Percentiles rank a stretch among this genome's conserved stretches.
Conservation (phyloP, 805 yeast species). For the Pachysolen tannophilus region DNA sequence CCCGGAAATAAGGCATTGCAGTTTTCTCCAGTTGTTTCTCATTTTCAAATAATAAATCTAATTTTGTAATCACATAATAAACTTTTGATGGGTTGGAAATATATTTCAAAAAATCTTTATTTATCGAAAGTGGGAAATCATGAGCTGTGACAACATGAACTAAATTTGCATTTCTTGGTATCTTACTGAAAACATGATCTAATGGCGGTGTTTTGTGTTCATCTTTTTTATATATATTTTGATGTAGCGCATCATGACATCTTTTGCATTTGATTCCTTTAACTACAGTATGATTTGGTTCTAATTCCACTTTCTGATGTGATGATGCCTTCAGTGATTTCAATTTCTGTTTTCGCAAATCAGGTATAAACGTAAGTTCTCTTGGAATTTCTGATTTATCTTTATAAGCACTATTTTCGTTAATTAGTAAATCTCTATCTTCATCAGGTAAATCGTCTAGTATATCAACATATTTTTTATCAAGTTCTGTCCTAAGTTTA, state of each 20-base stretch:
- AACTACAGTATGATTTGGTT: slow-evolving; percentile 6
- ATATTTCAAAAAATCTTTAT: slow-evolving; percentile 25
- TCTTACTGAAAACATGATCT: slow-evolving; percentile 21
- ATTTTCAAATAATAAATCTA: slow-evolving; percentile 24
- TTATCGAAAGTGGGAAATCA: slow-evolving; percentile 65
- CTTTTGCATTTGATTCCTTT: slow-evolving; percentile 37
- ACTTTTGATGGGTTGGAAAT: slow-evolving; percentile 25
- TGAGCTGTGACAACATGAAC: slow-evolving; percentile 57
- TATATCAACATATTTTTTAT: slow-evolving; percentile 10
- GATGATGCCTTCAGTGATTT: slow-evolving; percentile 4
- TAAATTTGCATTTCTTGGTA: slow-evolving; percentile 39
- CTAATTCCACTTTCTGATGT: slow-evolving; percentile 1
- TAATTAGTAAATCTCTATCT: slow-evolving; percentile 22
- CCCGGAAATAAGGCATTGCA: slow-evolving; percentile 23
- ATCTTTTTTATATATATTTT: slow-evolving; percentile 27
- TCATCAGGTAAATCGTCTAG: slow-evolving; percentile 16
- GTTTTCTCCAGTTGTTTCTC: slow-evolving; percentile 15
- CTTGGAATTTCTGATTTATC: slow-evolving; percentile 1
- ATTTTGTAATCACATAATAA: slow-evolving; percentile 33
- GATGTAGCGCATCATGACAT: slow-evolving; percentile 45
- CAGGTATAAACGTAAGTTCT: slow-evolving; percentile 4
- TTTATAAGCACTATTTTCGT: too few species aligned
- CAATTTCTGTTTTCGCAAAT: too few species aligned
- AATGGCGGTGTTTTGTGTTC: slow-evolving; percentile 25
- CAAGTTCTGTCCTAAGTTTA: background rate